phyloP scores from a whole-genome alignment of 2,329 filamentous ascomycete genomes.

The Hirsutella rhossiliensis region DNA sequence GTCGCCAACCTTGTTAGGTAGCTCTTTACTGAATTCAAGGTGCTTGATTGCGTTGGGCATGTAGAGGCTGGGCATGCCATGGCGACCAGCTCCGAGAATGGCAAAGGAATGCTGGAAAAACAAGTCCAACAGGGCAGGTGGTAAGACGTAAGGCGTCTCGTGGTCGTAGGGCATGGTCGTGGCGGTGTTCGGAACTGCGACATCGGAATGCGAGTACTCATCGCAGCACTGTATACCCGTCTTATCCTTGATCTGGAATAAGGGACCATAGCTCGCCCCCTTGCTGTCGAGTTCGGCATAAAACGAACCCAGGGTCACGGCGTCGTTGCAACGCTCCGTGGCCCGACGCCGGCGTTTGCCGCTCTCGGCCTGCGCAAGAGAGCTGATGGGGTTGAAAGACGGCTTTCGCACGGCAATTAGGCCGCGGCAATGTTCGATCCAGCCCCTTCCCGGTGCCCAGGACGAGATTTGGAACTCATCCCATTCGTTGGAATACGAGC shows the following conservation, averaged over 20 bases:
- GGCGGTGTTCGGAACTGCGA: constrained; percentile 29
- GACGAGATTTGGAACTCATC: constrained; percentile 45
- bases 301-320: constrained; percentile 8
- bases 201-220: constrained; percentile 10
- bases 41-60: constrained; percentile 22
- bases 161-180: constrained; percentile 30
- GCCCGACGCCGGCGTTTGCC: constrained; percentile 6
- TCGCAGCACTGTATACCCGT: constrained; percentile 6
- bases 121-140: constrained; percentile 33
- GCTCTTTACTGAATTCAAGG: constrained; percentile 13
- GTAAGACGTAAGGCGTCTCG: constrained; percentile 30
- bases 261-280: constrained; percentile 14
- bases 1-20: constrained; percentile 15
- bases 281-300: constrained; percentile 13
- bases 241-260: constrained; percentile 9
- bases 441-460: constrained; percentile 36
- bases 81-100: constrained; percentile 21
- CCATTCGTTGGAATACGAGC: constrained; percentile 30
- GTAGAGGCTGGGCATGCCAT: constrained; percentile 18
- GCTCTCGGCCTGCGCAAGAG: background rate
- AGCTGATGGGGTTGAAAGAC: constrained; percentile 10
- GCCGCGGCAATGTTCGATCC: constrained; percentile 48
- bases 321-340: background rate
- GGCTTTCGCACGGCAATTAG: constrained; percentile 27
- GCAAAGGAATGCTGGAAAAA: constrained; percentile 28